Conservation (phyloP, 2,329 filamentous ascomycete genomes). For the Epicoccum sorghinum region DNA sequence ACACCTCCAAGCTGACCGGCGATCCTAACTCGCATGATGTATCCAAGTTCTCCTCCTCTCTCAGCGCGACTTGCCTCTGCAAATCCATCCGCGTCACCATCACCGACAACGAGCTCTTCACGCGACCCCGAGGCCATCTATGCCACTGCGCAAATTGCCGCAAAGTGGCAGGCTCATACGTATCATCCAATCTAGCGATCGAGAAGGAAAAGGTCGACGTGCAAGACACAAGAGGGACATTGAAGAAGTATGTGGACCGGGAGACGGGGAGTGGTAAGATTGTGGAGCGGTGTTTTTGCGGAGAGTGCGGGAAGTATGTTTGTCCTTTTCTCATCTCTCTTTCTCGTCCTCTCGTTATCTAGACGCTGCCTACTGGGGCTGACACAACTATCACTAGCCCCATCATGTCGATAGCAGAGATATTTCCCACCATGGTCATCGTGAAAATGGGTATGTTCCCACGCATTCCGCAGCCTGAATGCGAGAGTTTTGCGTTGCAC, state of each 20-base stretch:
- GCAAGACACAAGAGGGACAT: conserved; percentile 51
- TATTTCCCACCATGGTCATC: conserved; percentile 52
- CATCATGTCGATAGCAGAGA: conserved; percentile 53
- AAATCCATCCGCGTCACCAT: conserved; percentile 57
- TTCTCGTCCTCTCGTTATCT: background rate
- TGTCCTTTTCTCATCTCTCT: background rate
- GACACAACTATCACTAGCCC: conserved; percentile 43
- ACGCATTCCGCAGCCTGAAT: conserved; percentile 54
- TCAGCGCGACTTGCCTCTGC: conserved; percentile 55
- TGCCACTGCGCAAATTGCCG: conserved; percentile 61
- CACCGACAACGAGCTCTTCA: conserved; percentile 56
- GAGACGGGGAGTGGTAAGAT: conserved; percentile 55
- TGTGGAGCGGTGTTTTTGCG: conserved; percentile 56
- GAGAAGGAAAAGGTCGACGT: conserved; percentile 55
- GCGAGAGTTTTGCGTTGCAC: conserved; percentile 53
- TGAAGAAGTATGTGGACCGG: conserved; percentile 54
- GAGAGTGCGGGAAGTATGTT: conserved; percentile 50
- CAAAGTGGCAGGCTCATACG: conserved; percentile 55
- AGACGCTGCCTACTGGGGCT: background rate
- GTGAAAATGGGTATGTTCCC: conserved; percentile 60
- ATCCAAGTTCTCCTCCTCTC: conserved; percentile 40
- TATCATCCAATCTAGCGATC: conserved; percentile 50
- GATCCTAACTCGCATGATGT: conserved; percentile 48
- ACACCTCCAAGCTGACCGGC: conserved; percentile 35
- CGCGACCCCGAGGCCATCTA: conserved; percentile 48